These are phyloP conservation scores for Diaporthe caulivora DNA, from an alignment of 2,329 filamentous ascomycete genomes.

Conservation along the genomic window DNA sequence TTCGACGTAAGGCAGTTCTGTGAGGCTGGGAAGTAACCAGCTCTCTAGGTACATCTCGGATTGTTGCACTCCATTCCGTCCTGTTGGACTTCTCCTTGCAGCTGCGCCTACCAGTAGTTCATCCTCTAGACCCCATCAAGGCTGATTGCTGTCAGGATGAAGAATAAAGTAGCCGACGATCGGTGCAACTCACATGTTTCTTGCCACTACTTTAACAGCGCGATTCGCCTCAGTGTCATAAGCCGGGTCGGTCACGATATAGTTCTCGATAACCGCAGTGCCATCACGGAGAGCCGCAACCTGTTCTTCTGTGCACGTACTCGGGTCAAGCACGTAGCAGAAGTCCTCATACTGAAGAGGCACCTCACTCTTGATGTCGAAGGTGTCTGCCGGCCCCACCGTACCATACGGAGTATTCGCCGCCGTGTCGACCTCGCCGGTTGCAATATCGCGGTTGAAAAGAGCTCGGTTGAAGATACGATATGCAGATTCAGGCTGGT, in stretches of 20 bases:
- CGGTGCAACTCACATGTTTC: background rate
- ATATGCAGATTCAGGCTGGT: conserved; percentile 59
- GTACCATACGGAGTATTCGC: conserved; percentile 13
- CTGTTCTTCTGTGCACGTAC: conserved; percentile 37
- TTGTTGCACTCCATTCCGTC: background rate
- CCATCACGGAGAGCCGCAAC: conserved; percentile 39
- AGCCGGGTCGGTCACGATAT: conserved; percentile 36
- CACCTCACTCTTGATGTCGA: background rate
- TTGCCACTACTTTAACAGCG: background rate
- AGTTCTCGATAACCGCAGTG: conserved; percentile 39
- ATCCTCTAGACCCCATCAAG: background rate
- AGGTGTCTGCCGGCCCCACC: conserved; percentile 16
- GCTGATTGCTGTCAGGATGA: background rate
- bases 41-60: too few relatives aligned
- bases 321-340: conserved; percentile 27
- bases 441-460: conserved; percentile 58
- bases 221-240: background rate
- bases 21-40: too few relatives aligned
- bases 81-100: background rate
- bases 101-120: too few relatives aligned
- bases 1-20: too few relatives aligned
- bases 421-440: conserved; percentile 48
- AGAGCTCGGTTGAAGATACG: conserved; percentile 63
- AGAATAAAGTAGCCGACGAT: too few relatives aligned
- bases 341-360: conserved; percentile 12